These are phyloP conservation scores for Xylaria acuta DNA, from an alignment of 495 filamentous ascomycete species.

Conservation along the genomic window DNA sequence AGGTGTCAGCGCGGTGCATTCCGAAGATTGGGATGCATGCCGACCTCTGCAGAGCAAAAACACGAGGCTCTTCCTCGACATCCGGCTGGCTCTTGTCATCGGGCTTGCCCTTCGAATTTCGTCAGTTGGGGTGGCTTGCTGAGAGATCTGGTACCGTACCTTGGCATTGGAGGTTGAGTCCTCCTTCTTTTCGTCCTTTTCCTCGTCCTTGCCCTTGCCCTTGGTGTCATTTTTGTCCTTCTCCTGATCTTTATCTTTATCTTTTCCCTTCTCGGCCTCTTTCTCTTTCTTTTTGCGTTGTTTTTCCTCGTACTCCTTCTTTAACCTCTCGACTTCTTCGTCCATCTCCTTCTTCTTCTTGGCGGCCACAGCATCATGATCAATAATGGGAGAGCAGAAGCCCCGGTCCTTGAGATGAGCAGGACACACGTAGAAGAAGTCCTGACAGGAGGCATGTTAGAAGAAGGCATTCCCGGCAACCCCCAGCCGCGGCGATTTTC, in stretches of 20 bases:
- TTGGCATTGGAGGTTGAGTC: slow-evolving; percentile 26
- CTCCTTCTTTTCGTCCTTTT: slow-evolving; percentile 45
- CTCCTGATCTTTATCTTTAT: slow-evolving; percentile 64
- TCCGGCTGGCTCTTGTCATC: slow-evolving; percentile 59
- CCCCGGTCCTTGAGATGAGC: slow-evolving; percentile 82
- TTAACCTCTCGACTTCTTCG: slow-evolving; percentile 73
- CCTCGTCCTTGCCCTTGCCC: slow-evolving; percentile 51
- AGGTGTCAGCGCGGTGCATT: slow-evolving; percentile 30
- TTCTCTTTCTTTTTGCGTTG: slow-evolving; percentile 70
- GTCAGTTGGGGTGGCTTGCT: slow-evolving; percentile 27
- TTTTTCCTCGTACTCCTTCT: slow-evolving; percentile 80
- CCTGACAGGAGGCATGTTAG: slow-evolving; percentile 57
- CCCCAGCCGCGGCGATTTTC: neutral
- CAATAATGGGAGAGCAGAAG: slow-evolving; percentile 81
- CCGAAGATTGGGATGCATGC: slow-evolving; percentile 30
- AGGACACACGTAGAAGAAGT: slow-evolving; percentile 92
- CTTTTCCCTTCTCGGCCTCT: slow-evolving; percentile 50
- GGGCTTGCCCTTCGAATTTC: slow-evolving; percentile 65
- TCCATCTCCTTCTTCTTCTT: slow-evolving; percentile 73
- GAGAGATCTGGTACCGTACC: slow-evolving; percentile 35
- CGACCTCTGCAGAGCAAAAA: slow-evolving; percentile 88
- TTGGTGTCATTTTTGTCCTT: slow-evolving; percentile 49
- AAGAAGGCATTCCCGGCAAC: slow-evolving; percentile 13
- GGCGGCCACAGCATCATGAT: slow-evolving; percentile 74
- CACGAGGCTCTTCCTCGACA: slow-evolving; percentile 68